Evolutionary conservation across 2,329 filamentous ascomycete species (phyloP).

Genomic region (Penicillium sp.): DNA sequence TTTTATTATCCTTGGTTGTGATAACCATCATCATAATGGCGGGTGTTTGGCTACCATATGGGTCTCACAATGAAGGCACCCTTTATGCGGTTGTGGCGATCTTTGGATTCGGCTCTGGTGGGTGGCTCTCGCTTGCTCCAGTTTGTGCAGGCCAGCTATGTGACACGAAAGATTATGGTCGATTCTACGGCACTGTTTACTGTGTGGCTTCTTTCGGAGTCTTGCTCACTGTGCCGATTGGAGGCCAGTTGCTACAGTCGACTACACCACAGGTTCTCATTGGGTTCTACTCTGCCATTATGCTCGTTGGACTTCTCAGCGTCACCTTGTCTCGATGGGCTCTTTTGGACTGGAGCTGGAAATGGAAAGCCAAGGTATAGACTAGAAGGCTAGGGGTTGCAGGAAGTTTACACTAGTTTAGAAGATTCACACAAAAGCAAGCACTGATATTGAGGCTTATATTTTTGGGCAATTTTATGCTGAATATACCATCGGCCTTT

Average conservation of each 20-base stretch:
- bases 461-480: no score
- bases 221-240: constrained; percentile 48
- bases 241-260: constrained; percentile 48
- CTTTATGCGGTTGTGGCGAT: constrained; percentile 49
- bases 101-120: constrained; percentile 53
- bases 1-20: constrained; percentile 39
- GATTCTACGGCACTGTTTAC: constrained; percentile 51
- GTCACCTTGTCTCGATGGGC: constrained; percentile 38
- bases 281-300: constrained; percentile 48
- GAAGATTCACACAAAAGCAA: neutral
- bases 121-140: constrained; percentile 47
- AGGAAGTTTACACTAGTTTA: neutral
- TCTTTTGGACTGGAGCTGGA: constrained; percentile 39
- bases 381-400: neutral
- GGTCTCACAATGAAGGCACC: constrained; percentile 39
- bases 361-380: constrained; percentile 39
- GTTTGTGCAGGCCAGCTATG: constrained; percentile 52
- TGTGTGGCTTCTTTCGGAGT: constrained; percentile 49
- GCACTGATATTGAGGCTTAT: no score
- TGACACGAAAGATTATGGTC: constrained; percentile 49
- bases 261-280: constrained; percentile 48
- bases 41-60: constrained; percentile 49
- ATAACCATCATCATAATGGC: constrained; percentile 45
- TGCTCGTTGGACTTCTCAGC: constrained; percentile 37
- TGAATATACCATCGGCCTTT: no score